A percentile compares a stretch with the other conserved stretches of the same genome.
Conservation (phyloP, 495 filamentous ascomycete genomes). For the Penicillium dipodomyicola region DNA sequence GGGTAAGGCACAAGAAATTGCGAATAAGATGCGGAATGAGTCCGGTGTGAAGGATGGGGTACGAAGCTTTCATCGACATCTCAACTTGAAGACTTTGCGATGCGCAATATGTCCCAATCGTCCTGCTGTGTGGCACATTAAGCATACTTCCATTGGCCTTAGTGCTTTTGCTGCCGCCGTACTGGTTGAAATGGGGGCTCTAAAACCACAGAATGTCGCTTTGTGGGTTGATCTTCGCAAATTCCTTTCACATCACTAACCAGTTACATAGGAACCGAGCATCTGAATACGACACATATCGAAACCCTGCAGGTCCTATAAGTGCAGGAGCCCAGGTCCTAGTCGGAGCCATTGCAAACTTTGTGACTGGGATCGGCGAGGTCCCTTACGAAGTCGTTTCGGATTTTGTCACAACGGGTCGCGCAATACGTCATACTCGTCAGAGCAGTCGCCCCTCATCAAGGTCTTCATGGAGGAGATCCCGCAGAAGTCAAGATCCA, state of each 20-base stretch:
- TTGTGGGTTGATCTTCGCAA: conserved; percentile 42
- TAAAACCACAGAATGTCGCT: conserved; percentile 65
- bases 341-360: conserved; percentile 67
- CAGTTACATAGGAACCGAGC: conserved; percentile 54
- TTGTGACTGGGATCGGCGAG: conserved; percentile 80
- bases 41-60: conserved; percentile 62
- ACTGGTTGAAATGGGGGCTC: conserved; percentile 57
- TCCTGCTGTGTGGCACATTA: conserved; percentile 68
- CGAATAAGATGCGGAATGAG: conserved; percentile 60
- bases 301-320: conserved; percentile 70
- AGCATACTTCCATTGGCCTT: conserved; percentile 58
- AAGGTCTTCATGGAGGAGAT: background rate
- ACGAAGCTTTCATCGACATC: conserved; percentile 65
- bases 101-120: conserved; percentile 64
- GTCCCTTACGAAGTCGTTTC: conserved; percentile 71
- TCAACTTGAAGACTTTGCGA: conserved; percentile 57
- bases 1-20: conserved; percentile 56
- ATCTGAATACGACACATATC: conserved; percentile 67
- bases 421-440: conserved; percentile 55
- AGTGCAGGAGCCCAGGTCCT: conserved; percentile 70
- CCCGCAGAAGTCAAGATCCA: conserved; percentile 5
- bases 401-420: conserved; percentile 55
- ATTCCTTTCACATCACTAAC: conserved; percentile 23
- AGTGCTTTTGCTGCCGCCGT: conserved; percentile 68
- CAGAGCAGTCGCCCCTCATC: conserved; percentile 30